phyloP scores from a whole-genome alignment of 2,329 filamentous ascomycete genomes.

The Beauveria caledonica region DNA sequence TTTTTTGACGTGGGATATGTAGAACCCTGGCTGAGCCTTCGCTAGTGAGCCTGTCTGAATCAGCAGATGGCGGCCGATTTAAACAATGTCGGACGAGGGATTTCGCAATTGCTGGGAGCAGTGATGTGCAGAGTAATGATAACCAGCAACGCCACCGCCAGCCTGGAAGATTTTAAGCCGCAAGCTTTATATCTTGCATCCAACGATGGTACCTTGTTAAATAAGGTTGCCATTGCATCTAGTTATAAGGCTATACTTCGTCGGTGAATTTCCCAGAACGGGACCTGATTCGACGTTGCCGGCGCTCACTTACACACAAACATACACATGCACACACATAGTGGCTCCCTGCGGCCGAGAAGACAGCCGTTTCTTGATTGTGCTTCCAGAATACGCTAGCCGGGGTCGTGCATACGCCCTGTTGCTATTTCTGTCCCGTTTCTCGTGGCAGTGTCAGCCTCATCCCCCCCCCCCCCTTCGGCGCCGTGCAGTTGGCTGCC shows the following conservation, averaged over 20 bases:
- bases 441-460: slow-evolving; percentile 7
- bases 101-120: background rate
- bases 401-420: background rate
- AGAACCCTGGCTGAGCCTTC: background rate
- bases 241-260: too few species aligned
- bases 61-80: background rate
- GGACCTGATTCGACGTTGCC: background rate
- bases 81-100: background rate
- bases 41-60: background rate
- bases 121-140: background rate
- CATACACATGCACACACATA: background rate
- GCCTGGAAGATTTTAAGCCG: background rate
- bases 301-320: background rate
- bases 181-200: background rate
- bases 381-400: background rate
- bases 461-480: background rate
- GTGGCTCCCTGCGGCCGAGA: background rate
- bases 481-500: background rate
- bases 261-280: too few species aligned
- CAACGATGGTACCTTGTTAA: too few species aligned
- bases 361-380: background rate
- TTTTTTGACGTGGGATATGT: background rate
- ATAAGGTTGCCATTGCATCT: too few species aligned
- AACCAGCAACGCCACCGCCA: background rate
- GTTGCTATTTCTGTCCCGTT: slow-evolving; percentile 6